phyloP scores from a whole-genome alignment of 176 grass and related monocot genomes.

The Eragrostis curvula region DNA sequence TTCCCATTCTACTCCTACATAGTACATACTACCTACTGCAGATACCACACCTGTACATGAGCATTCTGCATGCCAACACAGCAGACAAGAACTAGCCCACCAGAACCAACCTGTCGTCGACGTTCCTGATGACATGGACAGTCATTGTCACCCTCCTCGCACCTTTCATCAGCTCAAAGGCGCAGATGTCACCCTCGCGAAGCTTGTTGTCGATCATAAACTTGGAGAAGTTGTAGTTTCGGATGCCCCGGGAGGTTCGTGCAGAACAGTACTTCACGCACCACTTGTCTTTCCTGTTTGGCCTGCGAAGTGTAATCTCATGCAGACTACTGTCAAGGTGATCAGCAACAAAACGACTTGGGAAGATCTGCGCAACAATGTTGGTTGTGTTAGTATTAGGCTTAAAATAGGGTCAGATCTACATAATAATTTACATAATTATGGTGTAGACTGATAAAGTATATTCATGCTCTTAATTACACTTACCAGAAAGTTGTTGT shows the following conservation, averaged over 20 bases:
- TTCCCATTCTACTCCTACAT: background rate
- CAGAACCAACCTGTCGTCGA: background rate
- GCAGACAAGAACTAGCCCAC: background rate
- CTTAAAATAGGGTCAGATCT: no score
- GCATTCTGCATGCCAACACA: background rate
- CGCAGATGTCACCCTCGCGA: constrained; percentile 25
- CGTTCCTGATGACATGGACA: constrained; percentile 30
- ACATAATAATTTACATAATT: no score
- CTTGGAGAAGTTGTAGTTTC: background rate
- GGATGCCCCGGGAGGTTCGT: background rate
- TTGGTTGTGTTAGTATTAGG: no score
- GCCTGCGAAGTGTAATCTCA: background rate
- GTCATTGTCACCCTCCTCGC: constrained; percentile 4
- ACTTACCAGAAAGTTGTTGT: constrained; percentile 37
- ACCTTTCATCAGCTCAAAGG: constrained; percentile 51
- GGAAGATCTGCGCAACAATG: constrained; percentile 34
- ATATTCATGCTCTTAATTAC: no score
- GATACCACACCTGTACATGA: background rate
- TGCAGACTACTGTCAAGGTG: constrained; percentile 10
- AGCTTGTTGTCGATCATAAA: constrained; percentile 28
- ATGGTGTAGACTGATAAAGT: no score
- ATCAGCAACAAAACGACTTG: constrained; percentile 20
- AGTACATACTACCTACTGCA: background rate
- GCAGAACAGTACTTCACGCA: background rate
- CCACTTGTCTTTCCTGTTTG: constrained; percentile 31